Evolutionary conservation across 2,329 filamentous ascomycete species (phyloP).

Genomic region (Fusarium xylarioides): DNA sequence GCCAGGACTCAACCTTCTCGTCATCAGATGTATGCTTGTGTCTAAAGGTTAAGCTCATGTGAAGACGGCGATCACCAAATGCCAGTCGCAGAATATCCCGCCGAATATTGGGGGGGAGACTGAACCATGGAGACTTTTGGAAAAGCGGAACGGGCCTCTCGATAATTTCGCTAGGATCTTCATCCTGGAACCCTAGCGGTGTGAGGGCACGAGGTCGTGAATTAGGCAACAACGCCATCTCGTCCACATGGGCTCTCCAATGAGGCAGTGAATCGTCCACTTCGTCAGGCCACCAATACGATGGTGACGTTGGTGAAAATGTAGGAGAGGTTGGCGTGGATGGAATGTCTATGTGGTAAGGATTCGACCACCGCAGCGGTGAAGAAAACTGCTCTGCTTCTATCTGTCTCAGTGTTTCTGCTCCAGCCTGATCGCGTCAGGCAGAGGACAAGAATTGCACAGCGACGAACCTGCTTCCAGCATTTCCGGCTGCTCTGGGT

Average conservation of each 20-base stretch:
- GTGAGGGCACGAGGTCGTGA: neutral
- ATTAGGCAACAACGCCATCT: neutral
- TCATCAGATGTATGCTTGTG: neutral
- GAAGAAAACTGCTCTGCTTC: neutral
- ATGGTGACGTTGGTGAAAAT: neutral
- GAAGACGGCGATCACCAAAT: neutral
- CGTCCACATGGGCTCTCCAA: neutral
- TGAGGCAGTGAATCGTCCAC: neutral
- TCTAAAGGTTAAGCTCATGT: neutral
- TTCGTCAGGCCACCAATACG: neutral
- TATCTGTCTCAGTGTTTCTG: neutral
- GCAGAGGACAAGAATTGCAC: neutral
- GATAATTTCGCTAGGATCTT: neutral
- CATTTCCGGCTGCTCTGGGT: neutral
- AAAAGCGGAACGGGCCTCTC: neutral
- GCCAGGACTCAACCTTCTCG: neutral
- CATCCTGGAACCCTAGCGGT: neutral
- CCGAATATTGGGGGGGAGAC: neutral
- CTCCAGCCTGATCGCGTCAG: neutral
- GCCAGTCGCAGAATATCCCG: neutral
- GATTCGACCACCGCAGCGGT: neutral
- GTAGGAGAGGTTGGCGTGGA: neutral
- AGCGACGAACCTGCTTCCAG: neutral
- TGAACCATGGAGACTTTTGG: constrained; percentile 1
- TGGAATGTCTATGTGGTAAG: neutral